A percentile compares a stretch with the other conserved stretches of the same genome.
These are phyloP conservation scores for Rhodotorula paludigena DNA, from an alignment of 768 basidiomycete genomes.

Conservation along the genomic window DNA sequence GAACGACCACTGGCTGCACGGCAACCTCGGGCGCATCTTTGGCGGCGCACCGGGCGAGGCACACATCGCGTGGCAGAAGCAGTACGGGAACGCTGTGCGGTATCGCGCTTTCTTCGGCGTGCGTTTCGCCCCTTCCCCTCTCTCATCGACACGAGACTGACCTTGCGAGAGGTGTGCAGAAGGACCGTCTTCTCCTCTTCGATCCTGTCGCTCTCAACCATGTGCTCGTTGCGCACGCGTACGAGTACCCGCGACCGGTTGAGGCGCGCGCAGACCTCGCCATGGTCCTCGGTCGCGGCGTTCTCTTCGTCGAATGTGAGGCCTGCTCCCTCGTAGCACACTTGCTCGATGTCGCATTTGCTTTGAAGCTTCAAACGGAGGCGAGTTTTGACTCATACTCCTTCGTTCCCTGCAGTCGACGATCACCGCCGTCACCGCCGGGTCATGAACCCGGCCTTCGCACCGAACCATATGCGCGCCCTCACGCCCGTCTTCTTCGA, in stretches of 20 bases:
- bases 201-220: slow-evolving; percentile 31
- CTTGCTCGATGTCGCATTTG: too few relatives aligned
- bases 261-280: not conserved
- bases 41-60: slow-evolving; percentile 51
- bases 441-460: slow-evolving; percentile 27
- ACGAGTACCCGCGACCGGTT: slow-evolving; percentile 20
- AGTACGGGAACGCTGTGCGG: slow-evolving; percentile 57
- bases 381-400: too few relatives aligned
- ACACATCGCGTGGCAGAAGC: slow-evolving; percentile 56
- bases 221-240: slow-evolving; percentile 13
- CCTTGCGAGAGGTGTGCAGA: not conserved
- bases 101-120: slow-evolving; percentile 48
- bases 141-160: not conserved
- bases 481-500: slow-evolving; percentile 20
- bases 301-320: slow-evolving; percentile 26
- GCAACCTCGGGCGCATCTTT: slow-evolving; percentile 22
- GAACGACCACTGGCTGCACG: not conserved
- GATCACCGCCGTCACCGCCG: slow-evolving; percentile 31
- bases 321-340: too few relatives aligned
- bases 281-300: slow-evolving; percentile 17
- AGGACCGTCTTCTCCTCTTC: slow-evolving; percentile 11
- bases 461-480: not conserved
- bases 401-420: slow-evolving; percentile 3
- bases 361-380: not conserved
- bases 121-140: slow-evolving; percentile 23